phyloP scores from a whole-genome alignment of 1,139 yeast species.

The Ashbya aceris region DNA sequence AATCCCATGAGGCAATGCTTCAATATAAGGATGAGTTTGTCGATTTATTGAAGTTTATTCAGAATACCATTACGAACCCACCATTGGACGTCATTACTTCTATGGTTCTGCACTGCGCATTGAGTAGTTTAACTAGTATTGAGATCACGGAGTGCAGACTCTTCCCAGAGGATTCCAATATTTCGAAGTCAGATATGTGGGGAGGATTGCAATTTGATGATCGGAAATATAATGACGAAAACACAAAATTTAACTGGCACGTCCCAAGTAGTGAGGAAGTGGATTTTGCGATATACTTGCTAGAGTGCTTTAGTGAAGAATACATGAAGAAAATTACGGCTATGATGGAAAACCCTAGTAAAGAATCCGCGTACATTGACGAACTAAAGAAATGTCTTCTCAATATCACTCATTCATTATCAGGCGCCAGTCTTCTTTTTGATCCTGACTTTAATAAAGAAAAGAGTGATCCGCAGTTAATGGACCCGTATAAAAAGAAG shows the following conservation, averaged over 20 bases:
- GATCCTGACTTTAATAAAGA: slow-evolving; percentile 47
- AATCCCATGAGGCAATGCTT: slow-evolving; percentile 48
- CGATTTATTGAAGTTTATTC: slow-evolving; percentile 43
- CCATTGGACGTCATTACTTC: slow-evolving; percentile 37
- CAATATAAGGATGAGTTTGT: slow-evolving; percentile 39
- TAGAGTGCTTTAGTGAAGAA: slow-evolving; percentile 41
- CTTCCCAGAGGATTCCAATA: slow-evolving; percentile 35
- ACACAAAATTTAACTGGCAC: slow-evolving; percentile 64
- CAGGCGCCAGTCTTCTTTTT: slow-evolving; percentile 69
- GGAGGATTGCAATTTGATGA: slow-evolving; percentile 57
- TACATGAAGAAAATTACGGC: slow-evolving; percentile 38
- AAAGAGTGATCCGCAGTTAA: slow-evolving; percentile 11
- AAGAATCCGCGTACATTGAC: slow-evolving; percentile 32
- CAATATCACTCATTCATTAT: slow-evolving; percentile 49
- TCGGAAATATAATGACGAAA: slow-evolving; percentile 35
- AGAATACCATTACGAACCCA: slow-evolving; percentile 63
- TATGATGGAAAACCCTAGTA: slow-evolving; percentile 28
- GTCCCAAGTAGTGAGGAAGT: slow-evolving; percentile 52
- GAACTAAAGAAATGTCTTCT: slow-evolving; percentile 47
- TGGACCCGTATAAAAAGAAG: slow-evolving; percentile 25
- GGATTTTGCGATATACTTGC: slow-evolving; percentile 51
- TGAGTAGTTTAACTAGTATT: slow-evolving; percentile 56
- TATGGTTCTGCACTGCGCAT: slow-evolving; percentile 53
- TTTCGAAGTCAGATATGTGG: slow-evolving; percentile 48
- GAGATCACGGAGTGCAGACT: slow-evolving; percentile 48